Evolutionary conservation across 2,329 filamentous ascomycete species (phyloP), one percentile per base, ranked within the genome.

Genomic region (Paecilomyces variotii): DNA sequence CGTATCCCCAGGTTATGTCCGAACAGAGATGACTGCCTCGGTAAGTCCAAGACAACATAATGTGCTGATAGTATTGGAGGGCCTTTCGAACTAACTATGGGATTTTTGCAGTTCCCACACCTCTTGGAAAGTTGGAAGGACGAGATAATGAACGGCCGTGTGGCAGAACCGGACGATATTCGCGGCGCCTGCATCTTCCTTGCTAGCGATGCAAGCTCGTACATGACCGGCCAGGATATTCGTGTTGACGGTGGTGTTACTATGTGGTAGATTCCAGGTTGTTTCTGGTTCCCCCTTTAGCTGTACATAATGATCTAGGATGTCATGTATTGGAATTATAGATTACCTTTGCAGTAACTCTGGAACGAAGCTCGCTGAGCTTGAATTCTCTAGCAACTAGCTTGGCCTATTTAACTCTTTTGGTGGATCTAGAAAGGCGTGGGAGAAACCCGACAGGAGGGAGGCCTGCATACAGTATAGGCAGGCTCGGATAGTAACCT

Each of bases 91-190:
- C 2, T 39, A 5, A 39, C 35, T n/a, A 19, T n/a, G 35, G 12
- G 3, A n/a, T 19, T 52, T 25, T 14, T 12, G 26, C 9, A 71
- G 35, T 81, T 80, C 54, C 74, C 78, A 2, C 72, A 81, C 63
- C 70, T 81, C 1, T 62, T 80, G 0, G 78, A 80, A 53, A 69
- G 72, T 3, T 81, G 79, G 79, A 79, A 80, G 61, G 70, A 75
- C 4, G 78, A 80, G 60, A 76, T 77, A 7, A 81, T 81, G 77
- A 79, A 77, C 34, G 69, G 72, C 4, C 67, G 77, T 1, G 74
- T 81, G 11, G 78, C 78, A 1, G 72, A 78, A 63, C 79, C 79
- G 0, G 77, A 82, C 58, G 79, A 82, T 56, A 79, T 82, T 30
- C 76, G 76, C 65, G 79, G 79, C 10, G 77, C 75, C 0, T 79